phyloP scores from a whole-genome alignment of 1,139 yeast species.

The Suhomyces bokatorum region DNA sequence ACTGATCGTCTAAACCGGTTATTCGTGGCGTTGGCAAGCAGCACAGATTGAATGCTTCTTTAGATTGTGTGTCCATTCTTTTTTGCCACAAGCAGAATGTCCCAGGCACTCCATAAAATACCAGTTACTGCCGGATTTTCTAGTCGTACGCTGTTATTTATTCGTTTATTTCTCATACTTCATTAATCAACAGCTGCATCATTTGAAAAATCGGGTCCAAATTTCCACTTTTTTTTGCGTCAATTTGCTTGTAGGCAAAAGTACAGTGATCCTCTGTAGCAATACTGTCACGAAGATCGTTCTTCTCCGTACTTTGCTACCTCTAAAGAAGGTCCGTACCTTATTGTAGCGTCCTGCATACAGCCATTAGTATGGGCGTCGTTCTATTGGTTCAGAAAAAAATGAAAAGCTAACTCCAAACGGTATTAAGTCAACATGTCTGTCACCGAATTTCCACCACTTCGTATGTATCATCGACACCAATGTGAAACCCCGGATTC shows the following conservation, averaged over 20 bases:
- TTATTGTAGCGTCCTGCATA: conserved; percentile 11
- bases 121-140: background rate
- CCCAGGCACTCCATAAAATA: background rate
- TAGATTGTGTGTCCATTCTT: too few species aligned
- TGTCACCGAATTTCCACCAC: conserved; percentile 53
- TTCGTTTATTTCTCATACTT: conserved; percentile 6
- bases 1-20: too few species aligned
- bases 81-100: background rate
- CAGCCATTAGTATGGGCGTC: conserved; percentile 12
- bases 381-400: conserved; percentile 19
- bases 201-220: background rate
- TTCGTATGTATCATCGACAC: conserved; percentile 38
- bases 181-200: conserved; percentile 7
- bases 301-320: background rate
- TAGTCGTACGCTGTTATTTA: background rate
- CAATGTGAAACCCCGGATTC: too few species aligned
- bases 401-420: conserved; percentile 5
- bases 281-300: too few species aligned
- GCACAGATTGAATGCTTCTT: too few species aligned
- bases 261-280: background rate
- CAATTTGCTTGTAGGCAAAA: background rate
- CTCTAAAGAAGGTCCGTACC: background rate
- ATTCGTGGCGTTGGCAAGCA: background rate
- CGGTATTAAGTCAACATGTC: conserved; percentile 29
- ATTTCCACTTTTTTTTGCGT: background rate